Conservation (phyloP, 805 yeast species). For the Suhomyces xylopsoci region DNA sequence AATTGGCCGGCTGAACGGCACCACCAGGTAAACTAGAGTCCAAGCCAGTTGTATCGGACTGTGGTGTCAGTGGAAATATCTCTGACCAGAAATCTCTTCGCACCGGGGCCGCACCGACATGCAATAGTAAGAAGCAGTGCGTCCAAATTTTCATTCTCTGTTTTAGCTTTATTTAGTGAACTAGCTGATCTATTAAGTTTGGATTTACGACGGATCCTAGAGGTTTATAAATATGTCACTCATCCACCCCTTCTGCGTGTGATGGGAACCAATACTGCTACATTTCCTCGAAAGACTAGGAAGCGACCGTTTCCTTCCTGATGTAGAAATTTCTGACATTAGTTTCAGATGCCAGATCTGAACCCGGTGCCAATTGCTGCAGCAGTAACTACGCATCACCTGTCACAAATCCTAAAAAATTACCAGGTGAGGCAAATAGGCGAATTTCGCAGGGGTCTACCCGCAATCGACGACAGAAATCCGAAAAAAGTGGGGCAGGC, state of each 20-base stretch:
- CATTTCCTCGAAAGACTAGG: background rate
- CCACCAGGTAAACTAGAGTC: background rate
- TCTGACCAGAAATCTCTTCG: slow-evolving; percentile 1
- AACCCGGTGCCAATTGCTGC: background rate
- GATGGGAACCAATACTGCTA: background rate
- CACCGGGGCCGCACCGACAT: slow-evolving; percentile 1
- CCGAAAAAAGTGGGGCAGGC: background rate
- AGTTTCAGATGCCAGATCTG: background rate
- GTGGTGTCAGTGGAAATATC: background rate
- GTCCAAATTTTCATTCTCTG: background rate
- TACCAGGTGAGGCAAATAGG: background rate
- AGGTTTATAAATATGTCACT: background rate
- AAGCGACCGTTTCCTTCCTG: background rate
- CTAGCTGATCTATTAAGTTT: background rate
- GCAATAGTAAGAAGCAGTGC: background rate
- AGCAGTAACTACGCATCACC: background rate
- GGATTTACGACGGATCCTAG: background rate
- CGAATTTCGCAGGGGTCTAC: background rate
- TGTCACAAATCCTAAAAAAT: background rate
- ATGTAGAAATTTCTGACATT: background rate
- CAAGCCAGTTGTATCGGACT: background rate
- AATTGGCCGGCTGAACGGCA: background rate
- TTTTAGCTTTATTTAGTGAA: background rate
- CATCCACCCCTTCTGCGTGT: background rate
- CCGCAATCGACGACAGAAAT: background rate